Evolutionary conservation across 106 monocot species (phyloP).

Genomic region (Dendrobium chrysotoxum): DNA sequence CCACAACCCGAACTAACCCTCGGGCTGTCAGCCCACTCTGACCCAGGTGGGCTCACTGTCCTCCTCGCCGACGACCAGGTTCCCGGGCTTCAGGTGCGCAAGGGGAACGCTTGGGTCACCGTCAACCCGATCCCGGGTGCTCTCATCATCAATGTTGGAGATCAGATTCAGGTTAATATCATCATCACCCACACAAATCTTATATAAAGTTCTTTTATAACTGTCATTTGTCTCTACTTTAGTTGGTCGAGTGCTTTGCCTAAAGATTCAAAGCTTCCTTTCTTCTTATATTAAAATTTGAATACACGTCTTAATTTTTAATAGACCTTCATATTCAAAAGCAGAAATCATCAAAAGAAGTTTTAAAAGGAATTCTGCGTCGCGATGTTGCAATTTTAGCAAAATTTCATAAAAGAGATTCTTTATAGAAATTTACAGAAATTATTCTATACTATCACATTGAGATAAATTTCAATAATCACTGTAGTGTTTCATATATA

Average conservation of each 20-base stretch:
- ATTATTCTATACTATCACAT: too few species aligned
- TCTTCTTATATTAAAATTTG: background rate
- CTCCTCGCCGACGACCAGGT: constrained; percentile 46
- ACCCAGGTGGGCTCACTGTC: constrained; percentile 62
- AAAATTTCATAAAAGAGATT: too few species aligned
- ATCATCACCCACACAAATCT: background rate
- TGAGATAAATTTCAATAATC: too few species aligned
- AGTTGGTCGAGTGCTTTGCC: background rate
- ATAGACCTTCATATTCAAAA: too few species aligned
- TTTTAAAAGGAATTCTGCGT: too few species aligned
- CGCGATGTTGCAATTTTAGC: too few species aligned
- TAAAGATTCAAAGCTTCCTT: background rate
- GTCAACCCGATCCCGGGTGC: constrained; percentile 37
- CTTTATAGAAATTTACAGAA: too few species aligned
- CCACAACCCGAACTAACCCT: constrained; percentile 76
- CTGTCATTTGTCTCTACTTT: background rate
- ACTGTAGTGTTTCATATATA: too few species aligned
- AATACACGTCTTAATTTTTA: too few species aligned
- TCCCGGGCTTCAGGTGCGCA: constrained; percentile 51
- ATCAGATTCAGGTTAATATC: constrained; percentile 48
- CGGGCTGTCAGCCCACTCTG: constrained; percentile 60
- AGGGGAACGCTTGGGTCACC: constrained; percentile 36
- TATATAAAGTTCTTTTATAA: background rate
- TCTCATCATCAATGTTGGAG: constrained; percentile 59
- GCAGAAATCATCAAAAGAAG: too few species aligned